Evolutionary conservation across 768 basidiomycete genomes (phyloP).

Genomic region (Royoungia palumana): DNA sequence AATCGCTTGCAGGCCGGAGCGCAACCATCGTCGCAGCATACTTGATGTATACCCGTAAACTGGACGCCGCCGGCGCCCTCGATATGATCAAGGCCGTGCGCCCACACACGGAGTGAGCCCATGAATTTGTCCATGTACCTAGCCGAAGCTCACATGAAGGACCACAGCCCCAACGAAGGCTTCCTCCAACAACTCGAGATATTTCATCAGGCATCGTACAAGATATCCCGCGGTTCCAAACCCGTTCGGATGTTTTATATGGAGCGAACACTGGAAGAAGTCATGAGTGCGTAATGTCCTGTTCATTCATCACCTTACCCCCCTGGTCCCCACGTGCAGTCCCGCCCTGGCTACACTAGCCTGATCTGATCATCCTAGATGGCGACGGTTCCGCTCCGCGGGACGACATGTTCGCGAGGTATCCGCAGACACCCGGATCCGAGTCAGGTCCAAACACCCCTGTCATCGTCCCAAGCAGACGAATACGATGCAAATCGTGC

Average conservation of each 20-base stretch:
- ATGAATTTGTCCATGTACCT: background rate
- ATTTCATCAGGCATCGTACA: slow-evolving; percentile 70
- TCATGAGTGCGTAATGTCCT: slow-evolving; percentile 62
- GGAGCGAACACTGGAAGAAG: slow-evolving; percentile 66
- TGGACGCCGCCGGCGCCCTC: slow-evolving; percentile 60
- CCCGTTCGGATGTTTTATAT: slow-evolving; percentile 80
- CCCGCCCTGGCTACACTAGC: background rate
- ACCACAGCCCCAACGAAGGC: slow-evolving; percentile 85
- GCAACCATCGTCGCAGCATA: slow-evolving; percentile 86
- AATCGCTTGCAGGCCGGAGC: slow-evolving; percentile 59
- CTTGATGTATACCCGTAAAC: slow-evolving; percentile 69
- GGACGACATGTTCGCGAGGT: slow-evolving; percentile 74
- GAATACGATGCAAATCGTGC: slow-evolving; percentile 92
- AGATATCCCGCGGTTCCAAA: slow-evolving; percentile 64
- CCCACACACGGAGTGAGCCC: slow-evolving; percentile 67
- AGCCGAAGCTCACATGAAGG: background rate
- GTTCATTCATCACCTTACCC: background rate
- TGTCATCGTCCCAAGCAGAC: slow-evolving; percentile 46
- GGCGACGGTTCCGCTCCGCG: slow-evolving; percentile 66
- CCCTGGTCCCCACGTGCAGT: background rate
- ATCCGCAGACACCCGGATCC: slow-evolving; percentile 56
- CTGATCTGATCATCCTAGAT: slow-evolving; percentile 42
- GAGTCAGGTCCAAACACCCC: slow-evolving; percentile 63
- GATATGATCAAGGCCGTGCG: slow-evolving; percentile 63
- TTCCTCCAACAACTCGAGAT: slow-evolving; percentile 80